phyloP scores from a whole-genome alignment of 768 basidiomycete genomes.

The Chiua virens region DNA sequence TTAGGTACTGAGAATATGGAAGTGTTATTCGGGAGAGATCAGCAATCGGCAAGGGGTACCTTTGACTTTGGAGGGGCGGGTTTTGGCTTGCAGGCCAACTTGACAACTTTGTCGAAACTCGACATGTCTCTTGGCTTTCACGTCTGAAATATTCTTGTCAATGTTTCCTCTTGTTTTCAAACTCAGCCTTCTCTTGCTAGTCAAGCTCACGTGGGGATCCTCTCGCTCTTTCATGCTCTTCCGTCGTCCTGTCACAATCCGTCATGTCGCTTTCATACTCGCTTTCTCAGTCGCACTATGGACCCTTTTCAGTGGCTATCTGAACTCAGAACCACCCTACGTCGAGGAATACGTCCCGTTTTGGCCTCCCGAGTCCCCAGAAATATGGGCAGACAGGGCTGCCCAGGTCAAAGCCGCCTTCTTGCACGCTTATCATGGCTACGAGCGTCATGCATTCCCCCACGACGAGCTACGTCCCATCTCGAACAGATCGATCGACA shows the following conservation, averaged over 20 bases:
- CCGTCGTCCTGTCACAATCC: slow-evolving; percentile 20
- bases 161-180: slow-evolving; percentile 20
- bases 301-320: slow-evolving; percentile 17
- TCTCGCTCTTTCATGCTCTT: slow-evolving; percentile 5
- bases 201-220: not conserved
- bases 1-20: slow-evolving; percentile 70
- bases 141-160: slow-evolving; percentile 4
- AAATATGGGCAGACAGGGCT: slow-evolving; percentile 53
- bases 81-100: slow-evolving; percentile 97
- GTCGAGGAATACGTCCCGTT: slow-evolving; percentile 14
- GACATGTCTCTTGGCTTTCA: slow-evolving; percentile 46
- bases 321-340: not conserved
- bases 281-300: slow-evolving; percentile 15
- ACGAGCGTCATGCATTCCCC: slow-evolving; percentile 59
- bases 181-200: no score
- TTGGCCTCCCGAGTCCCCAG: slow-evolving; percentile 30
- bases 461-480: slow-evolving; percentile 64
- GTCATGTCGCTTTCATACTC: slow-evolving; percentile 21
- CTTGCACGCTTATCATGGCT: slow-evolving; percentile 65
- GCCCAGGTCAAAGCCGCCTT: slow-evolving; percentile 61
- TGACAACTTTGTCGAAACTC: slow-evolving; percentile 89
- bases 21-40: not conserved
- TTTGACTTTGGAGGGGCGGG: slow-evolving; percentile 94
- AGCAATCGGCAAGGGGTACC: slow-evolving; percentile 39
- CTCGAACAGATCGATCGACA: slow-evolving; percentile 45